Evolutionary conservation across 1,284 basidiomycete species (phyloP), one percentile per base, ranked within the genome.

Genomic region (Quambalaria eucalypti): DNA sequence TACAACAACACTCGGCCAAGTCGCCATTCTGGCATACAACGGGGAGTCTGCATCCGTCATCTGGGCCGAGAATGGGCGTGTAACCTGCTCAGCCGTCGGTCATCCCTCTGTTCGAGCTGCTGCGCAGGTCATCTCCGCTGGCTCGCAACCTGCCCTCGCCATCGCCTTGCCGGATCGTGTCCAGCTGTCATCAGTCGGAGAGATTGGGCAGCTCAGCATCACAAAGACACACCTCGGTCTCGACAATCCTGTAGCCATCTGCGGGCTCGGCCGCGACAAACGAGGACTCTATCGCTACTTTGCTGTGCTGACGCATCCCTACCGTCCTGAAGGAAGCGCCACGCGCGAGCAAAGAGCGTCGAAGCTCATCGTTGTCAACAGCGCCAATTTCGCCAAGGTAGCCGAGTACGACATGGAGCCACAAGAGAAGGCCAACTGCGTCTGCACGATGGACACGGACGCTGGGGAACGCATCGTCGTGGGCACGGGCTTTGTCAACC

Each of bases 191-290:
- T 56, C 59, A 2, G 56, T 77, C n/a, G 64, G 74, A 25, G 61
- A 64, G 4, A 54, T 73, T 31, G 62, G 66, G 52, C 60, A 68
- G 30, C 56, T 73, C n/a, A 71, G 77, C 52, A 58, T 77, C 30
- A 59, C 63, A 21, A 73, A 74, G 8, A 57, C 76, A 33, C 62
- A 66, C 6, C 65, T 78, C 19, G 76, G 73, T 10, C 64, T 69
- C 9, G 64, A 76, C 38, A 74, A 77, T 46, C 76, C 77, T 0
- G 55, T 70, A 2, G 60, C 69, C n/a, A 68, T 78, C 42, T 59
- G 68, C 5, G 56, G 69, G 33, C 66, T 70, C 31, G 36, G 40
- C 2, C 25, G 48, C 8, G 56, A 58, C 10, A 29, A 51, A 10
- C 30, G 42, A 6, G 42, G 42, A 12, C 14, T 23, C 12, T 12